A percentile compares a stretch with the other conserved stretches of the same genome.
These are phyloP conservation scores for Penicillium subrubescens DNA, from an alignment of 495 filamentous ascomycete species.

Conservation along the genomic window DNA sequence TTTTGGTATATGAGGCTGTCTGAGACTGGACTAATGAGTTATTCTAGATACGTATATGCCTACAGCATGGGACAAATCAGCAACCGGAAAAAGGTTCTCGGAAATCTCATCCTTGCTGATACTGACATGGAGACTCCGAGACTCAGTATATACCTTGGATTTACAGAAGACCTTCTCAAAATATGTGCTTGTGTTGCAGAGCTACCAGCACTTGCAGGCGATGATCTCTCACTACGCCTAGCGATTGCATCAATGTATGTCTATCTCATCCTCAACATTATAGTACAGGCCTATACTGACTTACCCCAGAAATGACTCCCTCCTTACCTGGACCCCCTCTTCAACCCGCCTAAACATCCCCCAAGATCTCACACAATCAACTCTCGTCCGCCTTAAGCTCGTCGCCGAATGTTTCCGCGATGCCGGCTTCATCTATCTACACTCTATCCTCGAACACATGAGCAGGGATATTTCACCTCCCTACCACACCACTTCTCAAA, in stretches of 20 bases:
- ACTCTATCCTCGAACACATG: conserved; percentile 44
- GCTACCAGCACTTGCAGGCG: conserved; percentile 31
- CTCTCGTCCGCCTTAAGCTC: conserved; percentile 42
- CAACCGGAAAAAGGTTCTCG: conserved; percentile 32
- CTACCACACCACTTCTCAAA: not conserved
- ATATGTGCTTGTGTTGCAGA: conserved; percentile 43
- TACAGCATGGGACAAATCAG: conserved; percentile 46
- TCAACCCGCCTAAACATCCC: conserved; percentile 38
- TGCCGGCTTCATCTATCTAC: conserved; percentile 45
- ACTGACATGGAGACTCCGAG: conserved; percentile 33
- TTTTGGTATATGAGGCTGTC: not conserved
- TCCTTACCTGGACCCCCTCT: conserved; percentile 40
- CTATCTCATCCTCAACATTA: not conserved
- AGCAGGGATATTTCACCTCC: conserved; percentile 4
- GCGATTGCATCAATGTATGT: conserved; percentile 42
- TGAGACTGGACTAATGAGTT: not conserved
- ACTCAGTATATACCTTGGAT: conserved; percentile 49
- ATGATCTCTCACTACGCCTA: conserved; percentile 28
- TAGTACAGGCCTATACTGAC: not conserved
- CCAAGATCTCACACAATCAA: conserved; percentile 30
- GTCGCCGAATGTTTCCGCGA: conserved; percentile 51
- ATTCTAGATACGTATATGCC: conserved; percentile 39
- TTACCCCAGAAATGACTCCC: conserved; percentile 36
- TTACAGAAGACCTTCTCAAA: conserved; percentile 47
- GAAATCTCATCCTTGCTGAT: conserved; percentile 17